Percentiles rank a stretch among this genome's conserved stretches.
These are phyloP conservation scores for Strobilomyces dryophilus DNA, from an alignment of 768 basidiomycete genomes.

Conservation along the genomic window DNA sequence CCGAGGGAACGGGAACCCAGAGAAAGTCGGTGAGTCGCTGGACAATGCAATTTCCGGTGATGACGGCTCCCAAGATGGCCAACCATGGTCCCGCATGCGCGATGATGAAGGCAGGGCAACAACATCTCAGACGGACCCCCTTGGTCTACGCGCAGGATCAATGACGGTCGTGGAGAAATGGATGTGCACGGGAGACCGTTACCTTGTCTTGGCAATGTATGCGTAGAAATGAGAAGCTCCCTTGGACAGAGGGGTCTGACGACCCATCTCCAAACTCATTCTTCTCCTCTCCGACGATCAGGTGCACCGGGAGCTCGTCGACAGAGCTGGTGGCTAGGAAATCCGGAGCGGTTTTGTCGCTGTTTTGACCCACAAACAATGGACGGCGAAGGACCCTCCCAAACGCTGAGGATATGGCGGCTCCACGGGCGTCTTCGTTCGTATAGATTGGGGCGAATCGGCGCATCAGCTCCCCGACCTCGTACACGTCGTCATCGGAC, in stretches of 20 bases:
- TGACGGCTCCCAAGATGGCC: neutral
- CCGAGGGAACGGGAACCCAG: neutral
- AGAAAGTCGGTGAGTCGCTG: neutral
- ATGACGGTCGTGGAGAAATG: neutral
- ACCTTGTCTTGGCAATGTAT: slow-evolving; percentile 13
- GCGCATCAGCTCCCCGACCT: slow-evolving; percentile 9
- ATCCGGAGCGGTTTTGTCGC: slow-evolving; percentile 4
- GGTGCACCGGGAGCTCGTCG: neutral
- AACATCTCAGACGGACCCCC: neutral
- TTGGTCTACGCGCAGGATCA: slow-evolving; percentile 4
- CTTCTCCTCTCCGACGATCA: slow-evolving; percentile 21
- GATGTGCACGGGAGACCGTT: neutral
- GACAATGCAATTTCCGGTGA: neutral
- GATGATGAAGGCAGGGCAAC: neutral
- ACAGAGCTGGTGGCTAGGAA: neutral
- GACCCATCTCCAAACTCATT: slow-evolving; percentile 14
- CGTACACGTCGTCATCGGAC: slow-evolving; percentile 5
- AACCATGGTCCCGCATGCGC: neutral
- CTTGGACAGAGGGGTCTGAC: slow-evolving; percentile 31
- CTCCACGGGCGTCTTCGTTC: neutral
- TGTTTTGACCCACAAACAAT: neutral
- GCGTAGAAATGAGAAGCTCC: slow-evolving; percentile 18
- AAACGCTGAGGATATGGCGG: neutral
- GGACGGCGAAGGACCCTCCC: neutral
- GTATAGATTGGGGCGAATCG: slow-evolving; percentile 12